Base-by-base conservation (phyloP, 1,284 basidiomycete genomes). In the Malassezia sympodialis region DNA sequence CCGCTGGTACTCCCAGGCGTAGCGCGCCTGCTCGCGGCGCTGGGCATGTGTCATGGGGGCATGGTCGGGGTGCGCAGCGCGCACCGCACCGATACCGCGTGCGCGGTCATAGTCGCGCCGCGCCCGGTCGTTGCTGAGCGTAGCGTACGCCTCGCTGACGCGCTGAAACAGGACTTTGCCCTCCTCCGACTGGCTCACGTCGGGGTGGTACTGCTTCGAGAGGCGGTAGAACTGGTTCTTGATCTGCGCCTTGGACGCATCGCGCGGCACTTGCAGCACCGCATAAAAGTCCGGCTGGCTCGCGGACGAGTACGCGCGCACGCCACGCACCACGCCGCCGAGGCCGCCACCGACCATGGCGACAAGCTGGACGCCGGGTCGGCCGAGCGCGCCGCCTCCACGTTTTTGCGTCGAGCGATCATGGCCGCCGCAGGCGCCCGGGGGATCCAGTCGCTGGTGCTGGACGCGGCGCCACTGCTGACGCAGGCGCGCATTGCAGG, bases 191-290 rank as follows among this genome's bases (percentile, higher is more conserved):
- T 61, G 58, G 44, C 71, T 73, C 23, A 69, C 60, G 51, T 74
- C 72, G 15, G 72, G 72, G 32, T 74, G 72, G 10, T 65, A 63
- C 49, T 69, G 51, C 39, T 74, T 74, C 8, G 69, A 72, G 1
- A 73, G 66, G 52, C 69, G 62, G 61, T 74, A 74, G 55, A 74
- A 74, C 43, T 72, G 68, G 50, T 61, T 49, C 53, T 74, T 74
- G 64, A 74, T 73, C 46, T 74, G 68, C 2, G 63, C 63, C 51
- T 66, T 66, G 14, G 62, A 60, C 8, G 70, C 71, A 7, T 30
- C 21, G 15, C 60, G 58, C 2, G 50, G 24, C 0, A 73, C 53
- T 6, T 59, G 50, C 0, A 73, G 62, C 8, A 63, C 66, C 1
- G 23, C 12, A 47, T 73, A 73, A 24, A 63, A 52, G 45, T 66